phyloP scores from a whole-genome alignment of 83 land plant species.

The Picea abies region DNA sequence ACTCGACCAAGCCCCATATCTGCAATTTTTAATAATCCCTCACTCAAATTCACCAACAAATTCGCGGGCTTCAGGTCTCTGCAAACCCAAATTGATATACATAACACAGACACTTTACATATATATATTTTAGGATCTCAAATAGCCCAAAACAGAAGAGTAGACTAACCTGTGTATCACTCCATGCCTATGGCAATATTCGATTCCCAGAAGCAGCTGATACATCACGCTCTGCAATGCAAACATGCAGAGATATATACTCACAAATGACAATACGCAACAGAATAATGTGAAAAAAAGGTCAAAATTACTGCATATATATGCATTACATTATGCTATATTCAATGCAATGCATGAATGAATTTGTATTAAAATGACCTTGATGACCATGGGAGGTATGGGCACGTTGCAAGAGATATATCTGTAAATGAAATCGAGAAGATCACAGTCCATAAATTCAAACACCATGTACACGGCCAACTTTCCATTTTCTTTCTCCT shows the following conservation, averaged over 20 bases:
- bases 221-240: constrained; percentile 74
- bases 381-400: constrained; percentile 44
- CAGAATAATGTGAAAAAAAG: too few species aligned
- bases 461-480: constrained; percentile 82
- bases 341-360: too few species aligned
- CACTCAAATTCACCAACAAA: constrained; percentile 74
- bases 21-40: constrained; percentile 72
- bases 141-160: not conserved
- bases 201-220: constrained; percentile 89
- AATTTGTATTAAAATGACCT: constrained; percentile 31
- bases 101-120: too few species aligned
- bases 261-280: too few species aligned
- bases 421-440: constrained; percentile 76
- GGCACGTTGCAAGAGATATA: constrained; percentile 36
- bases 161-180: constrained; percentile 81
- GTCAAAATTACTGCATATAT: too few species aligned
- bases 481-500: constrained; percentile 66
- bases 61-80: constrained; percentile 97
- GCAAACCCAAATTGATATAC: not conserved
- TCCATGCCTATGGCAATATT: constrained; percentile 87
- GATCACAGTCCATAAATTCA: constrained; percentile 91
- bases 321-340: too few species aligned
- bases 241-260: too few species aligned
- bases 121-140: too few species aligned
- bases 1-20: constrained; percentile 74